These are phyloP conservation scores for Fraxinus floribunda DNA, from an alignment of 305 asterid species.

Conservation along the genomic window DNA sequence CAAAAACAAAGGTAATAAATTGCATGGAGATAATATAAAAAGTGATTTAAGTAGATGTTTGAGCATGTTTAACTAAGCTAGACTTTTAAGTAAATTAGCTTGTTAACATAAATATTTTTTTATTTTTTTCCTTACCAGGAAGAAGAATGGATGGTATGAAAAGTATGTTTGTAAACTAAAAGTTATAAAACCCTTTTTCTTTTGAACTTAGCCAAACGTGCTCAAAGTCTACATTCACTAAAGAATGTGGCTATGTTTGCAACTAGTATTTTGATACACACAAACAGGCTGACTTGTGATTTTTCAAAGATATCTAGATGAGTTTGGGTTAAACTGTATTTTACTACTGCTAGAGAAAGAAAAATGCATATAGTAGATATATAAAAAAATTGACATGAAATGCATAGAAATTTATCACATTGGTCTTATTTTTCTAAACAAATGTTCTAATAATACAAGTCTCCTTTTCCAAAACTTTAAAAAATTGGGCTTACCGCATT, in stretches of 20 bases:
- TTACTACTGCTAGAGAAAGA: background rate
- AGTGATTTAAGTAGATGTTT: background rate
- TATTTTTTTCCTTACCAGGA: background rate
- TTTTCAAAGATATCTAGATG: background rate
- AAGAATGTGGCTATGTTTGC: background rate
- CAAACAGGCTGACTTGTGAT: background rate
- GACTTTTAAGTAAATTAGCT: background rate
- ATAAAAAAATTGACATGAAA: background rate
- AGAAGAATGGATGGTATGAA: background rate
- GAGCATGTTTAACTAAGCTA: background rate
- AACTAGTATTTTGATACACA: background rate
- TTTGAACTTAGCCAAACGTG: background rate
- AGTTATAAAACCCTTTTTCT: background rate
- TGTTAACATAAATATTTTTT: background rate
- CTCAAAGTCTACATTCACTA: background rate
- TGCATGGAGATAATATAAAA: background rate
- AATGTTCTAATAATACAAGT: too few relatives aligned
- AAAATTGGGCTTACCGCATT: background rate
- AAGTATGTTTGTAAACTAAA: background rate
- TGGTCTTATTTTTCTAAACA: too few relatives aligned
- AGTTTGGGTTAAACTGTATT: background rate
- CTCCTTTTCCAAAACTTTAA: background rate
- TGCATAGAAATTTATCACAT: background rate
- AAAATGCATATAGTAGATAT: background rate
- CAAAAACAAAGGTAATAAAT: constrained; percentile 52